Evolutionary conservation across 768 basidiomycete genomes (phyloP), one percentile per base, ranked within the genome.

Genomic region (Amanita molliuscula): DNA sequence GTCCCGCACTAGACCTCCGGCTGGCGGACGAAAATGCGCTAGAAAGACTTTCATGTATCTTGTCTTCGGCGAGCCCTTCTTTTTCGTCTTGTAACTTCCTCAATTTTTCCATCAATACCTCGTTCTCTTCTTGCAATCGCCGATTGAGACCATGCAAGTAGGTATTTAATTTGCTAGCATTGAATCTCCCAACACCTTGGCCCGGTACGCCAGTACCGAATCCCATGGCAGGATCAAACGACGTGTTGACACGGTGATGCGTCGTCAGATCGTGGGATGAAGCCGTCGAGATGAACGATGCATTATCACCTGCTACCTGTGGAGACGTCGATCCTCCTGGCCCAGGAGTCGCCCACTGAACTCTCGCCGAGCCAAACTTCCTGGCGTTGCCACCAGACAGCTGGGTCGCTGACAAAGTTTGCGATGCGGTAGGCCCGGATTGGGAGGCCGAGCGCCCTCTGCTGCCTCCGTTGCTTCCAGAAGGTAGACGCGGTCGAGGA

Each of bases 191-290:
- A 26, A 88, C 77, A 15, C 81, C 84, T 37, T 79, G 76, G 15
- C 77, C 79, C 34, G 72, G 71, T 21, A 76, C 78, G 21, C 76
- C 76, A 5, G 76, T 74, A 7, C 80, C 84, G 42, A 84, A 79
- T 11, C 86, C 87, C 61, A 88, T 79, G 1, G 81, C 78, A 21
- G 87, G 87, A 58, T 93, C 92, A 54, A 93, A 90, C 6, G 89
- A 92, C 10, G 88, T 88, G 59, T 95, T 94, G 50, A 79, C 84
- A 7, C 88, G 78, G 47, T 75, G 73, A 60, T 88, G 82, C 4
- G 82, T 80, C 2, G 88, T 89, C 36, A 95, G 70, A 61, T 95
- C 91, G 55, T 94, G 87, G 20, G 92, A 92, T 1, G 89, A 91
- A 1, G 86, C 78, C 1, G 85, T 89, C 3, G 89, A 91, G 42